Conservation (phyloP, 2,329 filamentous ascomycete species). For the Erysiphe pisi region DNA sequence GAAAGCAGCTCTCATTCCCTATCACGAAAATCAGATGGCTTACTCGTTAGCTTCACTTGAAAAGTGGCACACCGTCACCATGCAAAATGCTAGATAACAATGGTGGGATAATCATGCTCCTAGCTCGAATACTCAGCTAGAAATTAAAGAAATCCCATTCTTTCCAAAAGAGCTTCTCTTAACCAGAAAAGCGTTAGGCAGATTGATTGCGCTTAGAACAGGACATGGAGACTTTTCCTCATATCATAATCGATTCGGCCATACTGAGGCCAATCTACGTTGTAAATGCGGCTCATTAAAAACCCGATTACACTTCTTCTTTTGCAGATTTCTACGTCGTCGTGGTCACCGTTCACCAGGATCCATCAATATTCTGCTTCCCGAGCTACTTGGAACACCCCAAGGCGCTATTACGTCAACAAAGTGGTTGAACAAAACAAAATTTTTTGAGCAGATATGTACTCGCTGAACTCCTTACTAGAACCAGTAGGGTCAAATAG, state of each 20-base stretch:
- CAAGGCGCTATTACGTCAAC: neutral
- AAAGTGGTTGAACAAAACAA: neutral
- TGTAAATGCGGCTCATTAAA: no score
- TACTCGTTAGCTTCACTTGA: neutral
- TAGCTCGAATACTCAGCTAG: neutral
- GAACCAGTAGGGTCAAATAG: no score
- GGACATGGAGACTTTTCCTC: neutral
- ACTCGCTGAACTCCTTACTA: no score
- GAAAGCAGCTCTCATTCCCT: neutral
- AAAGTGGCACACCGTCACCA: neutral
- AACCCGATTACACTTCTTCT: no score
- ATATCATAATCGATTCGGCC: neutral
- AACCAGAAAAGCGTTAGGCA: neutral
- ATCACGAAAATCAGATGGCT: neutral
- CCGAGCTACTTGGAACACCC: neutral
- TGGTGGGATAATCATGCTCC: neutral
- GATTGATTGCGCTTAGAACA: neutral
- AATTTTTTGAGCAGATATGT: neutral
- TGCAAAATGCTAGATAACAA: neutral
- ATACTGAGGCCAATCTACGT: no score
- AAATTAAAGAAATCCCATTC: neutral
- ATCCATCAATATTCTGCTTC: neutral
- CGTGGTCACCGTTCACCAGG: no score
- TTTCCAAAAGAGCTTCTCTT: neutral
- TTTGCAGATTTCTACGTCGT: no score